Evolutionary conservation across 2,329 filamentous ascomycete species (phyloP).

Genomic region (Epichloe aotearoae): DNA sequence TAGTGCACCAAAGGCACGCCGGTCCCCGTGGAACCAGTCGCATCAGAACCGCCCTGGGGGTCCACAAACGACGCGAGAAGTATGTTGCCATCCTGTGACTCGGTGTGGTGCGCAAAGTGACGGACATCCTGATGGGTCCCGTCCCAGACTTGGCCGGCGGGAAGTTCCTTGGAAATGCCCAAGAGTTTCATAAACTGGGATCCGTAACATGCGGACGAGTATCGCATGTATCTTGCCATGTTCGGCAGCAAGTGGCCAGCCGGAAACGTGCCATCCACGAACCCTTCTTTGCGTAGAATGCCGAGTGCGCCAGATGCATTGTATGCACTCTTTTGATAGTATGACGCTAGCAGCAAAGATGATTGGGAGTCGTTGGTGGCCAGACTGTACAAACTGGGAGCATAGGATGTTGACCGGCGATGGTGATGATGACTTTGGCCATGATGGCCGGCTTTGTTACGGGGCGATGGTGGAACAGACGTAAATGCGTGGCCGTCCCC

Average conservation of each 20-base stretch:
- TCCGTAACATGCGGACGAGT: constrained; percentile 53
- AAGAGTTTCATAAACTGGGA: constrained; percentile 49
- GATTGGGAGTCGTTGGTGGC: constrained; percentile 41
- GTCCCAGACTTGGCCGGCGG: constrained; percentile 27
- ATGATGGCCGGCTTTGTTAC: constrained; percentile 3
- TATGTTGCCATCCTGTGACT: constrained; percentile 42
- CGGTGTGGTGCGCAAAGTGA: constrained; percentile 50
- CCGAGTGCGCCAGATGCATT: constrained; percentile 34
- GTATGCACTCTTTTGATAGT: constrained; percentile 35
- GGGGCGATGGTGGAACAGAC: constrained; percentile 12
- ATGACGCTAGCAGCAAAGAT: constrained; percentile 38
- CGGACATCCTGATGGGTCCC: constrained; percentile 46
- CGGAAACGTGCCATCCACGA: constrained; percentile 46
- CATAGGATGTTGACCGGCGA: constrained; percentile 18
- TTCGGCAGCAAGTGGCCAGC: constrained; percentile 45
- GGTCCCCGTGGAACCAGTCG: constrained; percentile 48
- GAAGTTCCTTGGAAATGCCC: constrained; percentile 42
- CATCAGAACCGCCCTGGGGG: constrained; percentile 52
- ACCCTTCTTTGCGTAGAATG: constrained; percentile 37
- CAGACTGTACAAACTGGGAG: constrained; percentile 47
- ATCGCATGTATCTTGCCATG: constrained; percentile 51
- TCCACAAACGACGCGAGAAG: constrained; percentile 60
- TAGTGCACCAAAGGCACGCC: constrained; percentile 62
- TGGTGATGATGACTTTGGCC: constrained; percentile 6
- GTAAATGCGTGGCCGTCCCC: constrained; percentile 8